phyloP scores from a whole-genome alignment of 768 basidiomycete species.

The Kockovaella imperatae region DNA sequence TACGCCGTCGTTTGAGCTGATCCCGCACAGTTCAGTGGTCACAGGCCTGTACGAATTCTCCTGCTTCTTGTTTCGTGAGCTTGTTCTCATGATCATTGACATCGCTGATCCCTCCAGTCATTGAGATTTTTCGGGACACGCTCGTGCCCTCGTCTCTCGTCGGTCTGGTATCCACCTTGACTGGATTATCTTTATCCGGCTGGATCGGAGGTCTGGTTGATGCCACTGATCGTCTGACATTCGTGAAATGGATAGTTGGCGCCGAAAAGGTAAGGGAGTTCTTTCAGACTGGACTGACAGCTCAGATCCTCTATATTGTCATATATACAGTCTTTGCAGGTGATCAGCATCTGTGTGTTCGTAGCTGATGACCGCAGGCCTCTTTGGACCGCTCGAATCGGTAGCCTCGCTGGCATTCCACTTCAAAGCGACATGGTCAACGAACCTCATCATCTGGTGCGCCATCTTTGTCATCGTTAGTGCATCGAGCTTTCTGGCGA shows the following conservation, averaged over 20 bases:
- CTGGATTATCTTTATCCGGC: slow-evolving; percentile 27
- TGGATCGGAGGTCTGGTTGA: slow-evolving; percentile 41
- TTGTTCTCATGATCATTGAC: background rate
- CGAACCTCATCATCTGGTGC: slow-evolving; percentile 6
- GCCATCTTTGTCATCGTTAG: slow-evolving; percentile 24
- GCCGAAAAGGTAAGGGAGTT: slow-evolving; percentile 37
- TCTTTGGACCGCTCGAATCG: slow-evolving; percentile 15
- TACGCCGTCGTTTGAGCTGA: background rate
- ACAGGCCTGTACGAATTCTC: slow-evolving; percentile 11
- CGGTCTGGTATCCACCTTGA: slow-evolving; percentile 29
- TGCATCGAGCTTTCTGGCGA: slow-evolving; percentile 18
- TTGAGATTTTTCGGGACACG: slow-evolving; percentile 38
- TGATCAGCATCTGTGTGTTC: slow-evolving; percentile 2
- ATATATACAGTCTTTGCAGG: slow-evolving; percentile 23
- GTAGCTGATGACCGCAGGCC: slow-evolving; percentile 13
- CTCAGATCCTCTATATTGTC: slow-evolving; percentile 10
- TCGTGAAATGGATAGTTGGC: slow-evolving; percentile 25
- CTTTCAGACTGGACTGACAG: background rate
- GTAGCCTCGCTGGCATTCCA: slow-evolving; percentile 19
- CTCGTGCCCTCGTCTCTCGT: slow-evolving; percentile 40
- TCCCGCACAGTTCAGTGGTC: slow-evolving; percentile 3
- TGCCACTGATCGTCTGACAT: slow-evolving; percentile 13
- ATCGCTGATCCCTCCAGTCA: slow-evolving; percentile 20
- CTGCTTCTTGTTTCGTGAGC: slow-evolving; percentile 11
- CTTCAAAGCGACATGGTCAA: slow-evolving; percentile 1